phyloP scores from a whole-genome alignment of 495 filamentous ascomycete species.

The Neurospora discreta region DNA sequence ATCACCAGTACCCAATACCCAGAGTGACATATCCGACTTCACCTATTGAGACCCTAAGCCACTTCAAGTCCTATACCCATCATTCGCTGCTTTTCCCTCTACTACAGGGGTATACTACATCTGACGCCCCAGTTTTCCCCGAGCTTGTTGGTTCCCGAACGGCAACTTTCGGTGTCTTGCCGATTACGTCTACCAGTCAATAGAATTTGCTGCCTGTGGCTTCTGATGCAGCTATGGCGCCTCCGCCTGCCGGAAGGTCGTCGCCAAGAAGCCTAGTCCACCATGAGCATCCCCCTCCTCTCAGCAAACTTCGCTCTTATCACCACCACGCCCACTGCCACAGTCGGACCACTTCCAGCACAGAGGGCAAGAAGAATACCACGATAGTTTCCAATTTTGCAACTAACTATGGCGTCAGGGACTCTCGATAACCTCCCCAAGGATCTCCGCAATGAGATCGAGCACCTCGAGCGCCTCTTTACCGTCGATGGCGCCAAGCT shows the following conservation, averaged over 20 bases:
- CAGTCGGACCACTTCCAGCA: slow-evolving; percentile 7
- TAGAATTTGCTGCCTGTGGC: not conserved
- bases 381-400: not conserved
- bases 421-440: slow-evolving; percentile 52
- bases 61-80: not conserved
- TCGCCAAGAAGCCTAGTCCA: slow-evolving; percentile 8
- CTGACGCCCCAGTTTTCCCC: not conserved
- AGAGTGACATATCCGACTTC: not conserved
- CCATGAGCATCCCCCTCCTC: slow-evolving; percentile 5
- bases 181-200: not conserved
- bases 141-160: not conserved
- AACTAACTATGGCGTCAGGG: slow-evolving; percentile 23
- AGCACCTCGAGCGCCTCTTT: slow-evolving; percentile 77
- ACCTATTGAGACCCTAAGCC: not conserved
- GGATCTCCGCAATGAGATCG: slow-evolving; percentile 73
- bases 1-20: not conserved
- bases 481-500: slow-evolving; percentile 67
- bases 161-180: not conserved
- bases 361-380: slow-evolving; percentile 16
- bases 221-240: not conserved
- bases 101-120: not conserved
- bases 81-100: not conserved
- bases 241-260: not conserved
- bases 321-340: slow-evolving; percentile 4
- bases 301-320: slow-evolving; percentile 3